phyloP scores from a whole-genome alignment of 441 rosid genomes.

The Geranium incanum region DNA sequence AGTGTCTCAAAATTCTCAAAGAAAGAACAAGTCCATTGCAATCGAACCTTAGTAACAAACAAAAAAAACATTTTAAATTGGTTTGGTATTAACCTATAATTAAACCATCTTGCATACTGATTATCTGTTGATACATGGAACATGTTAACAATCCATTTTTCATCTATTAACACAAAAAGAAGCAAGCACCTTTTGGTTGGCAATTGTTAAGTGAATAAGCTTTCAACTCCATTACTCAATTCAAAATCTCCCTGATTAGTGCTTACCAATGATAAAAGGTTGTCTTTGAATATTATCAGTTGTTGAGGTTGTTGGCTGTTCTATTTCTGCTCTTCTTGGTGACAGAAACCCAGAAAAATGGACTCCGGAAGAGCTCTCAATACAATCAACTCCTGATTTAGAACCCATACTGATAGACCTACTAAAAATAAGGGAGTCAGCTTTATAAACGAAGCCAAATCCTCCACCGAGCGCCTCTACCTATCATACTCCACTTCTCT shows the following conservation, averaged over 20 bases:
- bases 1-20: too few relatives aligned
- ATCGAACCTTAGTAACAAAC: too few relatives aligned
- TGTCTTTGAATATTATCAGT: constrained; percentile 52
- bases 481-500: not conserved
- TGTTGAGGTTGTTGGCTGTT: constrained; percentile 42
- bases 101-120: too few relatives aligned
- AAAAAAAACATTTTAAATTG: too few relatives aligned
- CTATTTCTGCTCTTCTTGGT: constrained; percentile 27
- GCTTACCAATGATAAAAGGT: constrained; percentile 89
- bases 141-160: not conserved
- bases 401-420: constrained; percentile 47
- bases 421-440: constrained; percentile 12
- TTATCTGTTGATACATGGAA: not conserved
- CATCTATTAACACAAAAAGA: not conserved
- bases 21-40: too few relatives aligned
- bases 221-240: not conserved
- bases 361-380: constrained; percentile 67
- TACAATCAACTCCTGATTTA: constrained; percentile 59
- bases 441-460: not conserved
- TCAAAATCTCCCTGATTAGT: not conserved
- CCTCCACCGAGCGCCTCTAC: not conserved
- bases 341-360: constrained; percentile 90
- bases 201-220: not conserved
- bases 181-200: not conserved
- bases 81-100: too few relatives aligned